Evolutionary conservation across 140 eudicot species (phyloP).

Genomic region (Flaveria floridana): DNA sequence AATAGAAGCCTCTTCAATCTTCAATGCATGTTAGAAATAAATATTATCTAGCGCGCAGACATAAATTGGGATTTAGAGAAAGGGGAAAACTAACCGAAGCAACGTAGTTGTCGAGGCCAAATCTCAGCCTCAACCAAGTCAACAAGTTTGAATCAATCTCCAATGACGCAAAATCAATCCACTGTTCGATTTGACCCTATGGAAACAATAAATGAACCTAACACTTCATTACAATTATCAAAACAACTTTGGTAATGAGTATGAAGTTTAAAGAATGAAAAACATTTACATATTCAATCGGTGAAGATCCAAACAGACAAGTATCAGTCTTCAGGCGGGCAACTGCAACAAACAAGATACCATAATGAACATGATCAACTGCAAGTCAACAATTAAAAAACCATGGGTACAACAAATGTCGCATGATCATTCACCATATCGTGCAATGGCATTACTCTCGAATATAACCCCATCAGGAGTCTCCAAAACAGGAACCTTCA

Average conservation of each 20-base stretch:
- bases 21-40: conserved; percentile 7
- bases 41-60: neutral
- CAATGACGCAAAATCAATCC: conserved; percentile 72
- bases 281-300: conserved; percentile 55
- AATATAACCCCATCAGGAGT: conserved; percentile 80
- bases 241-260: neutral
- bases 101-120: conserved; percentile 26
- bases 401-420: neutral
- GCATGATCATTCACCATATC: conserved; percentile 56
- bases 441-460: conserved; percentile 92
- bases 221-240: conserved; percentile 8
- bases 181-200: conserved; percentile 79
- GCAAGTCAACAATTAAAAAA: neutral
- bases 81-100: conserved; percentile 31
- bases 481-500: conserved; percentile 76
- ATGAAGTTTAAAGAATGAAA: neutral
- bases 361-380: neutral
- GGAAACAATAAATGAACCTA: neutral
- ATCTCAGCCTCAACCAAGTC: conserved; percentile 32
- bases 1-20: conserved; percentile 69
- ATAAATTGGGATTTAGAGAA: neutral
- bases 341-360: conserved; percentile 46
- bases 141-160: conserved; percentile 58
- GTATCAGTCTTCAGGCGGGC: conserved; percentile 49
- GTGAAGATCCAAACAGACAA: conserved; percentile 69